These are phyloP conservation scores for Euclidium syriacum DNA, from an alignment of 345 rosid species.

Conservation along the genomic window DNA sequence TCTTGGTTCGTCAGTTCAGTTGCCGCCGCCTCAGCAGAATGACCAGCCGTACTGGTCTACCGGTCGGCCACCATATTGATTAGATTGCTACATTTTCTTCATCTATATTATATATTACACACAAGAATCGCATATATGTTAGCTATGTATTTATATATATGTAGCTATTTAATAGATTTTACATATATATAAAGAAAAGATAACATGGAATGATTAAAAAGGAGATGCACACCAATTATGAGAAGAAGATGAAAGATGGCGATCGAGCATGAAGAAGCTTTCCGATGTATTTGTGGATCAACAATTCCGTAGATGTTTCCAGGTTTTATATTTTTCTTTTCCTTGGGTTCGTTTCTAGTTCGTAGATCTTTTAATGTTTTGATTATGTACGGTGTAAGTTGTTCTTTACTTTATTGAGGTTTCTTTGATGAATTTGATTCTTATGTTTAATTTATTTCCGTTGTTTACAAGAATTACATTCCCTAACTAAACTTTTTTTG, in stretches of 20 bases:
- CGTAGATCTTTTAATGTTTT: slow-evolving; percentile 12
- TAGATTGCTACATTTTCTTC: slow-evolving; percentile 15
- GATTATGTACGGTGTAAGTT: slow-evolving; percentile 19
- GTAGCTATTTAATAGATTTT: slow-evolving; percentile 24
- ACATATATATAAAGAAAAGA: slow-evolving; percentile 29
- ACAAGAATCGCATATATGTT: background rate
- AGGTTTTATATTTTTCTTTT: slow-evolving; percentile 5
- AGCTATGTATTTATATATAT: slow-evolving; percentile 28
- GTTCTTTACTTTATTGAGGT: slow-evolving; percentile 1
- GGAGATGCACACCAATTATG: background rate
- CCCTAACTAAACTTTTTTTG: background rate
- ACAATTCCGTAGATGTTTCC: slow-evolving; percentile 16
- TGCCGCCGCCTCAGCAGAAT: slow-evolving; percentile 40
- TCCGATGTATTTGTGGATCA: slow-evolving; percentile 17
- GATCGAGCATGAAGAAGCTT: slow-evolving; percentile 17
- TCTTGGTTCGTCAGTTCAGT: slow-evolving; percentile 78
- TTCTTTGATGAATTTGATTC: slow-evolving; percentile 14
- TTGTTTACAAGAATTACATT: background rate
- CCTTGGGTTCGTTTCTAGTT: background rate
- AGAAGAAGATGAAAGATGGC: slow-evolving; percentile 6
- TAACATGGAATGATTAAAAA: slow-evolving; percentile 20
- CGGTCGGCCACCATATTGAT: slow-evolving; percentile 65
- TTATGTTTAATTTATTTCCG: background rate
- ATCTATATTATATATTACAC: background rate
- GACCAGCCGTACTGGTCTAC: slow-evolving; percentile 81